Evolutionary conservation across 2,329 filamentous ascomycete species (phyloP).

Genomic region (Fusarium nelsonii): DNA sequence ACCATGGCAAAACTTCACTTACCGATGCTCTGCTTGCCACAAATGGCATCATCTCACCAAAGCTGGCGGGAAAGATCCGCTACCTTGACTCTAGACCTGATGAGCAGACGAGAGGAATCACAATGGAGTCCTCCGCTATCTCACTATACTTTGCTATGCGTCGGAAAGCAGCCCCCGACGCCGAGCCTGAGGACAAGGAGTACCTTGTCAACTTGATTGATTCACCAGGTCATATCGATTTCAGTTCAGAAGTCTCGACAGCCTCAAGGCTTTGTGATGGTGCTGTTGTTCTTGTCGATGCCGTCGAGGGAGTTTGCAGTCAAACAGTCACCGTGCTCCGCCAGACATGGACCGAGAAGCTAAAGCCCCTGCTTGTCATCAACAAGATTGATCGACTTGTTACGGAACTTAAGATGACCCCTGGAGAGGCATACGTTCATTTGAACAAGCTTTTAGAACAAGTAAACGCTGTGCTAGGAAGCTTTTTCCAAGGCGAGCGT

Average conservation of each 20-base stretch:
- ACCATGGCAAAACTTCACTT: conserved; percentile 98
- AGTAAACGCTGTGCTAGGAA: conserved; percentile 96
- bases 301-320: conserved; percentile 97
- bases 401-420: conserved; percentile 94
- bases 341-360: conserved; percentile 94
- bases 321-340: conserved; percentile 97
- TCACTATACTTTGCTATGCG: conserved; percentile 96
- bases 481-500: conserved; percentile 96
- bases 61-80: conserved; percentile 96
- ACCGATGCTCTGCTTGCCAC: conserved; percentile 96
- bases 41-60: conserved; percentile 99
- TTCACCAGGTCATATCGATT: conserved; percentile 97
- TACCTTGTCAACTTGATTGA: conserved; percentile 98
- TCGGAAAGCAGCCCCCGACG: conserved; percentile 76
- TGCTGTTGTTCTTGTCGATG: conserved; percentile 93
- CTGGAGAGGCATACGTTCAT: conserved; percentile 88
- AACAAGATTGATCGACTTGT: conserved; percentile 98
- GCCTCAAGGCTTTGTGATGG: conserved; percentile 95
- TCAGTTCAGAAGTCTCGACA: conserved; percentile 97
- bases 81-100: conserved; percentile 97
- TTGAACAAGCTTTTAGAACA: conserved; percentile 91
- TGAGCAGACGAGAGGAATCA: conserved; percentile 95
- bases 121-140: conserved; percentile 99
- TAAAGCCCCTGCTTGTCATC: conserved; percentile 94
- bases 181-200: conserved; percentile 79